A percentile compares a stretch with the other conserved stretches of the same genome.
These are phyloP conservation scores for Candida loeiensis DNA, from an alignment of 805 yeast genomes.

Conservation along the genomic window DNA sequence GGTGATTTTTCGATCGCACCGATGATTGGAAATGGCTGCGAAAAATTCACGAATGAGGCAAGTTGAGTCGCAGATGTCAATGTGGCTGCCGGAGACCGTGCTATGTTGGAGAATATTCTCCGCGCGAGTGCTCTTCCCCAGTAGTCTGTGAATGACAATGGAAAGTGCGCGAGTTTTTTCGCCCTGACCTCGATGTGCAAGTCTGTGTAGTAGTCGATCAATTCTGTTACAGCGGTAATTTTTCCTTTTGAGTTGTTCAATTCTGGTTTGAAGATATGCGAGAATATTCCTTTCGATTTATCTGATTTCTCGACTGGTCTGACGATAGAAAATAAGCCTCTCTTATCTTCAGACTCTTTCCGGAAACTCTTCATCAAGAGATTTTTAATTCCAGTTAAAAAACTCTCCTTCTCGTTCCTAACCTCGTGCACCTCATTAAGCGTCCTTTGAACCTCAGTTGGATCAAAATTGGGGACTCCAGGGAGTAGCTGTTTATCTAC, in stretches of 20 bases:
- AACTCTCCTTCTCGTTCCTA: background rate
- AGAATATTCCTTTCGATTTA: too few relatives aligned
- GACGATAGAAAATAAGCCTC: background rate
- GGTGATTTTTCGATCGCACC: constrained; percentile 41
- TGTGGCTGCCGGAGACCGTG: constrained; percentile 35
- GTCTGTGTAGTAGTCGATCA: constrained; percentile 46
- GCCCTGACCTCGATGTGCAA: constrained; percentile 53
- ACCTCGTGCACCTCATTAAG: background rate
- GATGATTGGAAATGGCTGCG: constrained; percentile 51
- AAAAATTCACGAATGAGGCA: constrained; percentile 31
- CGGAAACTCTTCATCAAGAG: background rate
- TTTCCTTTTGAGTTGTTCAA: background rate
- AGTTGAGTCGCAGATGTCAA: constrained; percentile 33
- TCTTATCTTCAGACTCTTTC: background rate
- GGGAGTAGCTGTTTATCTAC: constrained; percentile 46
- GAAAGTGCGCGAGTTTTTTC: constrained; percentile 52
- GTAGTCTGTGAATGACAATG: constrained; percentile 60
- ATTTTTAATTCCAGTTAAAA: background rate
- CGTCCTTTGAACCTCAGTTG: constrained; percentile 7
- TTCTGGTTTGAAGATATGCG: background rate
- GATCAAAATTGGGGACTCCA: constrained; percentile 56
- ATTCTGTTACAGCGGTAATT: constrained; percentile 8
- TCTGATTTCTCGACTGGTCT: background rate
- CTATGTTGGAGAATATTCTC: constrained; percentile 37
- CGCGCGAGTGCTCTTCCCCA: constrained; percentile 63